These are phyloP conservation scores for Isoetes engelmannii DNA, from an alignment of 83 land plant species.

Conservation along the genomic window DNA sequence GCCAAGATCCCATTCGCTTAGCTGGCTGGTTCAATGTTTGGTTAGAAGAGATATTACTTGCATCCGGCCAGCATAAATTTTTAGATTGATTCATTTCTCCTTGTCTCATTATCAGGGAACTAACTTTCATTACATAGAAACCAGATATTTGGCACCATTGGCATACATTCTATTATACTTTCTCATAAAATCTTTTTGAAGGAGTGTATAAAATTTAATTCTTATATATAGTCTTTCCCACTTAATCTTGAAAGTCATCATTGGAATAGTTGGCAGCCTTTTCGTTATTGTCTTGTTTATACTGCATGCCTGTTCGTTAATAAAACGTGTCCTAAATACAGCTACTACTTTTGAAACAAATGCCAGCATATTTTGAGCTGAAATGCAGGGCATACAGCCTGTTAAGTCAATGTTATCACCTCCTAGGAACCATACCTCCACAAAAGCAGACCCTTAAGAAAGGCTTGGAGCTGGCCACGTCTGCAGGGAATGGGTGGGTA, in stretches of 20 bases:
- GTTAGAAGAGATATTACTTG: too few species aligned
- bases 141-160: too few species aligned
- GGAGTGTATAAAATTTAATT: not conserved
- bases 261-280: not conserved
- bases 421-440: slow-evolving; percentile 63
- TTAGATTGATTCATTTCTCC: too few species aligned
- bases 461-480: slow-evolving; percentile 52
- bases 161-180: too few species aligned
- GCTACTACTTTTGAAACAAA: slow-evolving; percentile 73
- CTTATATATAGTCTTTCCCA: not conserved
- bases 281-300: not conserved
- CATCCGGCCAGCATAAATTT: too few species aligned
- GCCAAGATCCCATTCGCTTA: too few species aligned
- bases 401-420: slow-evolving; percentile 82
- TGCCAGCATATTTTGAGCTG: slow-evolving; percentile 80
- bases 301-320: not conserved
- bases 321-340: slow-evolving; percentile 18
- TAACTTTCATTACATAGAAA: too few species aligned
- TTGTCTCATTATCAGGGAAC: too few species aligned
- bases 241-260: not conserved
- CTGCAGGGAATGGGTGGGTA: slow-evolving; percentile 58
- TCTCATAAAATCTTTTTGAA: not conserved
- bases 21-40: too few species aligned
- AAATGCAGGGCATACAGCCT: slow-evolving; percentile 77
- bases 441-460: slow-evolving; percentile 70